Evolutionary conservation across 768 basidiomycete genomes (phyloP), one percentile per base, ranked within the genome.

Genomic region (Kwoniella sp.): DNA sequence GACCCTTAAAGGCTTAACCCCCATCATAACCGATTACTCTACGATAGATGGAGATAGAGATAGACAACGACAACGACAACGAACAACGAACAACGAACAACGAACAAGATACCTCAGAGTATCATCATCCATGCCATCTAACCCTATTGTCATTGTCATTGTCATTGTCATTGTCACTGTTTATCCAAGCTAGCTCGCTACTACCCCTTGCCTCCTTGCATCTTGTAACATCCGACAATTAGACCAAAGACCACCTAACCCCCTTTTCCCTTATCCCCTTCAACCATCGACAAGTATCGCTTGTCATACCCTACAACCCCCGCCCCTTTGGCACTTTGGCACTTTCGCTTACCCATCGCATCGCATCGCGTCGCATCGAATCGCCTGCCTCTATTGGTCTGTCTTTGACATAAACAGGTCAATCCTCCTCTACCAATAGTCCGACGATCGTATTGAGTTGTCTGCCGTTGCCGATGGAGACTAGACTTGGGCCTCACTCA

Each of bases 381-480:
- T 33, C 33, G 33, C 13, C 13, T 13, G 33, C 13, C 33, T 13
- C 33, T 13, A 33, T 33, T 33, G 13, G 33, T 33, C 33, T 5
- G 33, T 33, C 33, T n/a, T n/a, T n/a, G n/a, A n/a, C n/a, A n/a
- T n/a, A n/a, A 13, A 33, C 13, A 6, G 33, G 13, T 33, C 33
- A 33, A 44, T 6, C 40, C 17, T n/a, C n/a, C n/a, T n/a, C n/a
- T n/a, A n/a, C n/a, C n/a, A n/a, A n/a, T n/a, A n/a, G n/a, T n/a
- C n/a, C n/a, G n/a, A n/a, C n/a, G n/a, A n/a, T n/a, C n/a, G n/a
- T n/a, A n/a, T n/a, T n/a, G n/a, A n/a, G n/a, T n/a, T n/a, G n/a
- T n/a, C n/a, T n/a, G n/a, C n/a, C n/a, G n/a, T n/a, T n/a, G 40
- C 40, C 40, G 40, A 44, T 44, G 40, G 40, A 44, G 40, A 44